Conservation (phyloP, 2,329 filamentous ascomycete species). For the Monosporascus ibericus region DNA sequence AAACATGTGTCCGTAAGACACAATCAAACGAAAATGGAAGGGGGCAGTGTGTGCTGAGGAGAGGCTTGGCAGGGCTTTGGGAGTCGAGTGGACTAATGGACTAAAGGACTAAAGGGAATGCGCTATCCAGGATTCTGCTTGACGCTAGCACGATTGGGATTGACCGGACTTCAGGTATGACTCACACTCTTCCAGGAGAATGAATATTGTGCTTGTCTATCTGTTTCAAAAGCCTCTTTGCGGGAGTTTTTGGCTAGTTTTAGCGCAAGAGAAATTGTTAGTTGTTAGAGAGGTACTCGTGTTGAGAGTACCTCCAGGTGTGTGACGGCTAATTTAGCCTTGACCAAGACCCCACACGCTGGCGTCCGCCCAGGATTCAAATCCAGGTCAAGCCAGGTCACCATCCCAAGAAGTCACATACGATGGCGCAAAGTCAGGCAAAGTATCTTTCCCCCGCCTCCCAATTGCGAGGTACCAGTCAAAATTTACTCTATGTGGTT, state of each 20-base stretch:
- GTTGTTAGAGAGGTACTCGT: constrained; percentile 16
- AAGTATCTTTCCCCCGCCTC: background rate
- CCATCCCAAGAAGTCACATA: no score
- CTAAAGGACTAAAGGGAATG: background rate
- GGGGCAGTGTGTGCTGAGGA: background rate
- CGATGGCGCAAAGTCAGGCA: no score
- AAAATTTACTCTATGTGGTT: background rate
- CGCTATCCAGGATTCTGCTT: background rate
- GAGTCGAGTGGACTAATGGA: background rate
- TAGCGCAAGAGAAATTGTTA: constrained; percentile 16
- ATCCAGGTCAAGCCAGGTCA: background rate
- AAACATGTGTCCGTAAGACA: no score
- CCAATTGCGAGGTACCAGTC: background rate
- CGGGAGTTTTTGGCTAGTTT: background rate
- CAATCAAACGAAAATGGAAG: background rate
- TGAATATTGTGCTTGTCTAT: constrained; percentile 15
- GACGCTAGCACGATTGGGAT: constrained; percentile 3
- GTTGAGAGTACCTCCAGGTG: background rate
- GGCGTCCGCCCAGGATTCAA: background rate
- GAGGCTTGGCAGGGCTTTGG: background rate
- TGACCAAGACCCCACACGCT: background rate
- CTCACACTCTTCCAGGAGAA: constrained; percentile 19
- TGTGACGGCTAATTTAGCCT: no score
- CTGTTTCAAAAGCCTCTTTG: constrained; percentile 16
- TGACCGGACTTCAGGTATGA: constrained; percentile 15